phyloP scores from a whole-genome alignment of 306 rosid genomes.

The Vachellia collinsii region DNA sequence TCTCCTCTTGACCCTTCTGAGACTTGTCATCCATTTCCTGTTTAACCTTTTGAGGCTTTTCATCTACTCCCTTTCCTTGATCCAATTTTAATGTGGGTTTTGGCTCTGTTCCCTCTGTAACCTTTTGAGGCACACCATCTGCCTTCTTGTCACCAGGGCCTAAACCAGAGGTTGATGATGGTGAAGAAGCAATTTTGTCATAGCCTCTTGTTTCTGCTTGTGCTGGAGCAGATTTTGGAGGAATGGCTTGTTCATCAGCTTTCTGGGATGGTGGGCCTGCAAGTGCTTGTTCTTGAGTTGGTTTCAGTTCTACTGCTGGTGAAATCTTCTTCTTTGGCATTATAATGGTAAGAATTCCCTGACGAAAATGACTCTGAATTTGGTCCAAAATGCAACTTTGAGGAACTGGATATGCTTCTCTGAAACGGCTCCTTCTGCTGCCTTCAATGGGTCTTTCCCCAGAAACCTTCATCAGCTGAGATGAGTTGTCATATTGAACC shows the following conservation, averaged over 20 bases:
- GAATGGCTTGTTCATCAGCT: constrained; percentile 19
- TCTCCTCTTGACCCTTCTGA: constrained; percentile 14
- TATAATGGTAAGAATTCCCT: constrained; percentile 50
- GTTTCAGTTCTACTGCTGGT: constrained; percentile 20
- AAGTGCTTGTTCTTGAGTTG: constrained; percentile 26
- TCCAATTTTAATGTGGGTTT: constrained; percentile 12
- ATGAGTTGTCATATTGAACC: constrained; percentile 15
- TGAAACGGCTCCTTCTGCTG: constrained; percentile 50
- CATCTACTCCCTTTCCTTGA: not conserved
- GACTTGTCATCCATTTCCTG: constrained; percentile 32
- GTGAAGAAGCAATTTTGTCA: constrained; percentile 31
- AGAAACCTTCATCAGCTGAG: constrained; percentile 27
- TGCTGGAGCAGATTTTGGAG: constrained; percentile 36
- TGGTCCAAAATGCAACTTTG: constrained; percentile 30
- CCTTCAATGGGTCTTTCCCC: constrained; percentile 57
- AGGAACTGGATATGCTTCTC: constrained; percentile 44
- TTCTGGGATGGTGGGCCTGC: constrained; percentile 9
- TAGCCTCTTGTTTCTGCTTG: constrained; percentile 37
- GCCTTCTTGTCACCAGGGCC: not conserved
- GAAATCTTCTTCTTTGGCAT: constrained; percentile 47
- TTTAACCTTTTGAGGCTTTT: constrained; percentile 4
- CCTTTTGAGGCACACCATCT: not conserved
- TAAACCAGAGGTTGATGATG: not conserved
- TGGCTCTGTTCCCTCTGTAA: constrained; percentile 33
- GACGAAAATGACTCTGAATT: constrained; percentile 45